phyloP scores from a whole-genome alignment of 495 filamentous ascomycete species.

The Penicillium crystallinum region DNA sequence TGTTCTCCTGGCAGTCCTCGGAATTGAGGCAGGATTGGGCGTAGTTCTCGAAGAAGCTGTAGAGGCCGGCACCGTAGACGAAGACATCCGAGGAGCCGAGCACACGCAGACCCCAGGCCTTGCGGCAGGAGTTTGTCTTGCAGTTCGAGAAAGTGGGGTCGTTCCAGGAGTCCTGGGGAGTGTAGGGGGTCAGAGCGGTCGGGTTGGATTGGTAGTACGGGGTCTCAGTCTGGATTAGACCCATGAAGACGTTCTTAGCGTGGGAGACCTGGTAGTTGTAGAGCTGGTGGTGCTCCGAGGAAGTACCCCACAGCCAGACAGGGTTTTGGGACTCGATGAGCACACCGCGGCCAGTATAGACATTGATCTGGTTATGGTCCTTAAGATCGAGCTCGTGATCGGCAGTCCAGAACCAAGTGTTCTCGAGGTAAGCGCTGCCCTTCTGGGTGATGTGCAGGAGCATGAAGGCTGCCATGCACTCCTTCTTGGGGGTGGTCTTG shows the following conservation, averaged over 20 bases:
- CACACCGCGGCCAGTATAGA: conserved; percentile 87
- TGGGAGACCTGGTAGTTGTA: conserved; percentile 86
- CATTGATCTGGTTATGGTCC: conserved; percentile 77
- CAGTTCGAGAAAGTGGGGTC: conserved; percentile 72
- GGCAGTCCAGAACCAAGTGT: conserved; percentile 92
- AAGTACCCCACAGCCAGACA: conserved; percentile 67
- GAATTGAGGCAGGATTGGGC: conserved; percentile 66
- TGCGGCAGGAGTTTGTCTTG: conserved; percentile 61
- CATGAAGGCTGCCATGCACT: conserved; percentile 73
- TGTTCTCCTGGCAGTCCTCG: conserved; percentile 79
- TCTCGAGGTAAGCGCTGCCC: conserved; percentile 77
- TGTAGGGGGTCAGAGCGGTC: conserved; percentile 61
- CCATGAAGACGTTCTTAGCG: conserved; percentile 79
- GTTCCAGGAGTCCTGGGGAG: conserved; percentile 53
- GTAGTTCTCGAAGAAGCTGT: conserved; percentile 89
- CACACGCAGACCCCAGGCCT: conserved; percentile 82
- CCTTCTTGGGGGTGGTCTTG: conserved; percentile 45
- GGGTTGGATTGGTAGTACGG: conserved; percentile 92
- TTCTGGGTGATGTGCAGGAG: conserved; percentile 71
- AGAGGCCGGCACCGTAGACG: conserved; percentile 74
- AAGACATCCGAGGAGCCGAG: conserved; percentile 61
- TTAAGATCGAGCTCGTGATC: conserved; percentile 83
- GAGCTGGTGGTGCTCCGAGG: conserved; percentile 81
- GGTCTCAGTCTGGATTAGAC: conserved; percentile 84
- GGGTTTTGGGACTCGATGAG: conserved; percentile 60